Conservation (phyloP, 768 basidiomycete genomes). For the Kwoniella heveanensis region DNA sequence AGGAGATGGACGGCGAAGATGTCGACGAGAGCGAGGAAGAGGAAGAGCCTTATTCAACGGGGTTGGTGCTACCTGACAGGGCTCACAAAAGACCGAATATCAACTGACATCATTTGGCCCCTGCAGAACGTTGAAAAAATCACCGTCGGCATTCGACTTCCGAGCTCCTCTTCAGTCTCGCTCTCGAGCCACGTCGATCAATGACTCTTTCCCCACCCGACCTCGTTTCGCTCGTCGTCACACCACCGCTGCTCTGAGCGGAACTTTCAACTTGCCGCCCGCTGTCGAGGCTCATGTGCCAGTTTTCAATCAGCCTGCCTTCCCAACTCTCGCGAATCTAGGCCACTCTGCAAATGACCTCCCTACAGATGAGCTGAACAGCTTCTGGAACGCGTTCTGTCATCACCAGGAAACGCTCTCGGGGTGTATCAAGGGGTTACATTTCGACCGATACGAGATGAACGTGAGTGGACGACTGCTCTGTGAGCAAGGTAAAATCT, state of each 20-base stretch:
- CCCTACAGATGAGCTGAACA: slow-evolving; percentile 10
- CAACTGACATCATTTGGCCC: slow-evolving; percentile 59
- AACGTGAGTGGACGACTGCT: slow-evolving; percentile 56
- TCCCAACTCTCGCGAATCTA: slow-evolving; percentile 84
- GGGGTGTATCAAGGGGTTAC: slow-evolving; percentile 72
- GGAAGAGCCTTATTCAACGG: slow-evolving; percentile 70
- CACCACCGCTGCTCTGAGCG: slow-evolving; percentile 23
- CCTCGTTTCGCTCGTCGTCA: slow-evolving; percentile 25
- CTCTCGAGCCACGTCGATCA: slow-evolving; percentile 16
- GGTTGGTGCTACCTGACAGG: slow-evolving; percentile 72
- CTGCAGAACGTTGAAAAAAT: slow-evolving; percentile 68
- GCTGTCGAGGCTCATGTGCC: slow-evolving; percentile 53
- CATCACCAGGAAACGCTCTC: slow-evolving; percentile 82
- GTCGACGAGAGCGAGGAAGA: slow-evolving; percentile 77
- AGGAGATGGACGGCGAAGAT: slow-evolving; percentile 78
- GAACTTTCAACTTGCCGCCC: neutral
- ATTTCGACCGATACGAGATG: slow-evolving; percentile 88
- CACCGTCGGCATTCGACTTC: slow-evolving; percentile 61
- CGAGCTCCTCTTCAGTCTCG: slow-evolving; percentile 6
- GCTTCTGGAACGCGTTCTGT: slow-evolving; percentile 84
- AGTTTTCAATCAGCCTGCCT: slow-evolving; percentile 75
- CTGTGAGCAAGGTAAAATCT: too few relatives aligned
- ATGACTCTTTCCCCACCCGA: slow-evolving; percentile 7
- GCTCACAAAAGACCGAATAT: too few relatives aligned
- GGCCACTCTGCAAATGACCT: slow-evolving; percentile 59